These are phyloP conservation scores for Talaromyces verruculosus DNA, from an alignment of 2,329 filamentous ascomycete species.

Conservation along the genomic window DNA sequence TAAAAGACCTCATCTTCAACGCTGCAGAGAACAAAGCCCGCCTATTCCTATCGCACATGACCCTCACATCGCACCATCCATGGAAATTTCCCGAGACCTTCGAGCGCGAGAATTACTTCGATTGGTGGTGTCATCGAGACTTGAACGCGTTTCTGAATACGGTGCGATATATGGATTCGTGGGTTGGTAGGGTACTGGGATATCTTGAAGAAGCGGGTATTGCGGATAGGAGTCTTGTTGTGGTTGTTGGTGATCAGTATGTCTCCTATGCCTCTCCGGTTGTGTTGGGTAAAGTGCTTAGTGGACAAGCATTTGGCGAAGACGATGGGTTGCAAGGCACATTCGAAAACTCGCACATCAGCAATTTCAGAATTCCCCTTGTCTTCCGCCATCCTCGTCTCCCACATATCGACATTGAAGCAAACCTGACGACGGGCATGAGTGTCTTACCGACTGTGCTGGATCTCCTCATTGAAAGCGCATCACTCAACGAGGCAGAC, in stretches of 20 bases:
- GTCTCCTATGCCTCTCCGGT: neutral
- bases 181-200: slow-evolving; percentile 45
- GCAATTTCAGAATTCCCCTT: slow-evolving; percentile 48
- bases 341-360: slow-evolving; percentile 49
- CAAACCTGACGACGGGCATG: slow-evolving; percentile 43
- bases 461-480: slow-evolving; percentile 45
- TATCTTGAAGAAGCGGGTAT: slow-evolving; percentile 47
- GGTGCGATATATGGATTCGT: slow-evolving; percentile 46
- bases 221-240: slow-evolving; percentile 48
- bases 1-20: slow-evolving; percentile 36
- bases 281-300: slow-evolving; percentile 6
- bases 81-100: slow-evolving; percentile 41
- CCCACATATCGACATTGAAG: slow-evolving; percentile 43
- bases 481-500: slow-evolving; percentile 41
- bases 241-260: slow-evolving; percentile 49
- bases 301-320: slow-evolving; percentile 47
- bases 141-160: slow-evolving; percentile 50
- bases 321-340: slow-evolving; percentile 44
- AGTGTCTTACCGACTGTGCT: slow-evolving; percentile 49
- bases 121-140: slow-evolving; percentile 30
- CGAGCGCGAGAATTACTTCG: slow-evolving; percentile 27
- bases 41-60: slow-evolving; percentile 35
- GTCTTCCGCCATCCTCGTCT: slow-evolving; percentile 48
- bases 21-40: slow-evolving; percentile 28
- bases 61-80: slow-evolving; percentile 44